Percentiles rank a stretch among this genome's conserved stretches.
phyloP scores from a whole-genome alignment of 306 rosid genomes.

The Macrotyloma uniflorum region DNA sequence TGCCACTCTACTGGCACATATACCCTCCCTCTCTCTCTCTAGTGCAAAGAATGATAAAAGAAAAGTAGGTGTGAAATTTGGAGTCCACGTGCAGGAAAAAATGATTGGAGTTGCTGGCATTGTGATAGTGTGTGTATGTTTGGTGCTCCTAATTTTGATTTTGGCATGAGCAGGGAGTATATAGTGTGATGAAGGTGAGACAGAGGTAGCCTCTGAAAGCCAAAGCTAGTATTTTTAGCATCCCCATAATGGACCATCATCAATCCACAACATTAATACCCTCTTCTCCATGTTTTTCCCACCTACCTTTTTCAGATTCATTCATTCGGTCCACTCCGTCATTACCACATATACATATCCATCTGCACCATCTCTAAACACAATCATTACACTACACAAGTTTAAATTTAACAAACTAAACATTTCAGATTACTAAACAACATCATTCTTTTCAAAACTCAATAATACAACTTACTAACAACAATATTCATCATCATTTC shows the following conservation, averaged over 20 bases:
- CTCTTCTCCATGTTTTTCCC: background rate
- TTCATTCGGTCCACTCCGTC: constrained; percentile 30
- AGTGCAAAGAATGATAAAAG: background rate
- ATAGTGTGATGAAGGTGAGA: too few relatives aligned
- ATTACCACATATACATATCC: background rate
- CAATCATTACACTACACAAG: constrained; percentile 27
- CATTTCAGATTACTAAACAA: background rate
- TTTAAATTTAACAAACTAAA: background rate
- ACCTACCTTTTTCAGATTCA: constrained; percentile 27
- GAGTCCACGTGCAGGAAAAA: constrained; percentile 13
- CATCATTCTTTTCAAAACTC: background rate
- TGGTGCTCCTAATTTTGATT: background rate
- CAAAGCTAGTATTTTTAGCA: constrained; percentile 6
- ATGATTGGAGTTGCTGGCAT: background rate
- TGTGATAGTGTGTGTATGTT: background rate
- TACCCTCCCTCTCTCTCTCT: too few relatives aligned
- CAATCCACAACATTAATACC: constrained; percentile 30
- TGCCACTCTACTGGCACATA: too few relatives aligned
- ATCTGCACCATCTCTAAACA: background rate
- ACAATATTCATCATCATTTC: too few relatives aligned
- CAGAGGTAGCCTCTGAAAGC: constrained; percentile 1
- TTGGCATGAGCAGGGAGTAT: background rate
- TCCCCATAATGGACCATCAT: constrained; percentile 32
- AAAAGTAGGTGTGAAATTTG: background rate
- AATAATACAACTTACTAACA: too few relatives aligned